These are phyloP conservation scores for Corylus heterophylla DNA, from an alignment of 306 rosid species.

Conservation along the genomic window DNA sequence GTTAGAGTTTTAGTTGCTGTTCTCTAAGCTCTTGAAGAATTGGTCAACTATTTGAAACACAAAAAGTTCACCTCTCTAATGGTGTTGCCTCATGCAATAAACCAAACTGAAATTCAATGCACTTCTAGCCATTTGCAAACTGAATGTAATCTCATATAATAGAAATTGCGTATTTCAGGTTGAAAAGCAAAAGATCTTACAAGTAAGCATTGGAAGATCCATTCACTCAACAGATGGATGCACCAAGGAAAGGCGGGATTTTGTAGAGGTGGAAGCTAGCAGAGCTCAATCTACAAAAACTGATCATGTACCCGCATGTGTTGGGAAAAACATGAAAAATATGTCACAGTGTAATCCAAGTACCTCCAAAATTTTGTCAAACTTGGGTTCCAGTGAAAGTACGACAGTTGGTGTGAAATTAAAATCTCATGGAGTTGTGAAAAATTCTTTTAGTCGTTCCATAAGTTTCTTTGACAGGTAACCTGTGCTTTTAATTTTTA, in stretches of 20 bases:
- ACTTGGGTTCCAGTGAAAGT: conserved; percentile 28
- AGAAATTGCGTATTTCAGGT: conserved; percentile 48
- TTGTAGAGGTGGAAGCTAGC: conserved; percentile 31
- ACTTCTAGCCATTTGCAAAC: background rate
- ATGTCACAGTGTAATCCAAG: conserved; percentile 39
- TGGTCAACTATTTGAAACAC: background rate
- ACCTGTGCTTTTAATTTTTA: conserved; percentile 21
- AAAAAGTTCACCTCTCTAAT: background rate
- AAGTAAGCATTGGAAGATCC: conserved; percentile 44
- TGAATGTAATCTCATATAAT: background rate
- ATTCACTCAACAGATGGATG: conserved; percentile 42
- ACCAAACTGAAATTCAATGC: background rate
- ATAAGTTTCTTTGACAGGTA: conserved; percentile 78
- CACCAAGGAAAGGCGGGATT: conserved; percentile 33
- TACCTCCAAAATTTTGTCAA: conserved; percentile 34
- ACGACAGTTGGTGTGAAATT: conserved; percentile 30
- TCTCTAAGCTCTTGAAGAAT: conserved; percentile 1
- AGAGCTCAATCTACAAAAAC: conserved; percentile 33
- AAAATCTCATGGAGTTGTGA: conserved; percentile 42
- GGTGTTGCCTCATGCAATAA: background rate
- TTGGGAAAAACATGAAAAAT: conserved; percentile 37
- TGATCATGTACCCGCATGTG: conserved; percentile 25
- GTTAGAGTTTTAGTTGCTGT: background rate
- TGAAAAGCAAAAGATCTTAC: conserved; percentile 86
- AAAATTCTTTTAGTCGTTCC: conserved; percentile 48